Evolutionary conservation across 2,329 filamentous ascomycete genomes (phyloP), one percentile per base, ranked within the genome.

Genomic region (Penicillium sp.): DNA sequence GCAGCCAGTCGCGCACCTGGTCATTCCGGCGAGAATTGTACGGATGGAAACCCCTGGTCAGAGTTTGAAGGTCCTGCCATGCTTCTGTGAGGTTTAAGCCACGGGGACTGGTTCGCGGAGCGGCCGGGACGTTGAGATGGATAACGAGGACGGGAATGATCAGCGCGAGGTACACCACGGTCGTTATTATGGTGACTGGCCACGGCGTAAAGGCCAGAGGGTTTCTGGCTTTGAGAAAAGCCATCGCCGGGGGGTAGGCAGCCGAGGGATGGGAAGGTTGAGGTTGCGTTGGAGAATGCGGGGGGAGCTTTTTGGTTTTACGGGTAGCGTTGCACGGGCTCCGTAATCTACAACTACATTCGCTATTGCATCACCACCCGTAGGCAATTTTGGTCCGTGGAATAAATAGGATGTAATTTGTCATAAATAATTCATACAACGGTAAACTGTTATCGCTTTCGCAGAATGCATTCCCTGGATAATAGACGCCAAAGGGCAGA

Each of bases 21-120:
- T 96, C 92, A 69, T 96, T 97, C 54, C 83, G 80, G 53, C 80
- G 86, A 61, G 88, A 92, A 74, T 96, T 96, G 76, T 90, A 96
- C 0, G 94, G 93, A 69, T 96, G 94, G 67, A 88, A 94, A 1
- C 80, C 79, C 58, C 79, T 79, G 31, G 88, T 93, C 45, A 99
- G 80, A 50, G 80, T 76, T 55, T 90, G 84, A 29, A 99, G 79
- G 68, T 97, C 92, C 12, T 79, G 74, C 92, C 92, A 97, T 34
- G 93, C 90, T 73, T 95, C 85, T 2, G 86, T 87, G 48, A 97
- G 75, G 65, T 96, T 90, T 65, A 95, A 76, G 16, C 90, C 91
- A 8, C 76, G 66, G 34, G 82, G 81, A 6, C 74, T 65, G 36
- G 80, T 76, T 34, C 78, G 73, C 0, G 89, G 87, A 45, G 85